A percentile compares a stretch with the other conserved stretches of the same genome.
Evolutionary conservation across 176 grass and related monocot genomes (phyloP).

Genomic region (Avena atlantica): DNA sequence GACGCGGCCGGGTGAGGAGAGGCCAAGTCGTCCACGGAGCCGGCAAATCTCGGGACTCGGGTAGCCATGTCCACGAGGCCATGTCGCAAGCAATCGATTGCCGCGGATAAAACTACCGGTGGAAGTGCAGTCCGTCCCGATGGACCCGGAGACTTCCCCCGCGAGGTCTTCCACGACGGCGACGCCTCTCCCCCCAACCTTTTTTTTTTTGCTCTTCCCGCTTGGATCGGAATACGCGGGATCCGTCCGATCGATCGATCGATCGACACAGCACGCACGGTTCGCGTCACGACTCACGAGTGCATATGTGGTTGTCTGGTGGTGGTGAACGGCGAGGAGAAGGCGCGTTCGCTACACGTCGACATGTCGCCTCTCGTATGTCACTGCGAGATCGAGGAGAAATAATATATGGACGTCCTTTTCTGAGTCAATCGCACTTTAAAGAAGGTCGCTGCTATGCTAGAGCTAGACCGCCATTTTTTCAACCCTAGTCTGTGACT

Average conservation of each 20-base stretch:
- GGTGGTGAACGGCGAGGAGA: not conserved
- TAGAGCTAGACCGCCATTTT: not conserved
- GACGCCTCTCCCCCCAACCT: not conserved
- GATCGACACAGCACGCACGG: not conserved
- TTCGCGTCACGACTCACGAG: not conserved
- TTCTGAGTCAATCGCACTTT: not conserved
- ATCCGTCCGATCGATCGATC: not conserved
- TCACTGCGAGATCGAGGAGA: not conserved
- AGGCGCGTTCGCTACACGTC: constrained; percentile 7
- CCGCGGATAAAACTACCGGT: not conserved
- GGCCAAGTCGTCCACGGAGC: constrained; percentile 25
- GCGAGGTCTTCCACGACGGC: constrained; percentile 29
- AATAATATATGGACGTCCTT: constrained; percentile 1
- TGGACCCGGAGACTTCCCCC: constrained; percentile 7
- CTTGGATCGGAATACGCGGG: constrained; percentile 25
- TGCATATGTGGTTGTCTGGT: not conserved
- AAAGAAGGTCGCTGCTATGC: not conserved
- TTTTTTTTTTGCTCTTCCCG: not conserved
- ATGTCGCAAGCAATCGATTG: not conserved
- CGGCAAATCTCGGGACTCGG: constrained; percentile 13
- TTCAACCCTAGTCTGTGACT: not conserved
- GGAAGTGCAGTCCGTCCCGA: not conserved
- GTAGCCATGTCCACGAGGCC: not conserved
- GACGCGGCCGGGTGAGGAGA: constrained; percentile 40
- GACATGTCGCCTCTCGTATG: not conserved